Percentiles rank a stretch among this genome's conserved stretches.
Evolutionary conservation across 1,284 basidiomycete genomes (phyloP).

Genomic region (Leccinum fallax): DNA sequence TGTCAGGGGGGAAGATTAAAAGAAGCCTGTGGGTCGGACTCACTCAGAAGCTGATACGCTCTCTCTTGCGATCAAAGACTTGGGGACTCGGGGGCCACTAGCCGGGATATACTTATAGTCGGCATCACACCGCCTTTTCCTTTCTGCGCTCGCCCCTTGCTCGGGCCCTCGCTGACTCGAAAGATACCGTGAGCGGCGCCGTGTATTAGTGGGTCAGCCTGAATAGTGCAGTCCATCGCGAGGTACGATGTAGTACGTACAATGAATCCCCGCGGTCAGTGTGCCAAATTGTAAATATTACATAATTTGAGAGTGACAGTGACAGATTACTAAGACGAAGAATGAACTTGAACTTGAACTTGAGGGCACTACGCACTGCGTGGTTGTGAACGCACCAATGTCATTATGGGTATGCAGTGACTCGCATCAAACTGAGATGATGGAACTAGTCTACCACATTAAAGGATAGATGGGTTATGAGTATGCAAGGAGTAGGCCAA

Average conservation of each 20-base stretch:
- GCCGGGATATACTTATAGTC: neutral
- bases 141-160: neutral
- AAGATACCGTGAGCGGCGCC: neutral
- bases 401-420: neutral
- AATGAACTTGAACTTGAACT: too few relatives aligned
- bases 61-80: neutral
- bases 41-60: neutral
- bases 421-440: neutral
- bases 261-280: neutral
- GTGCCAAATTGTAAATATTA: too few relatives aligned
- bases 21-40: neutral
- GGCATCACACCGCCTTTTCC: neutral
- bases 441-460: neutral
- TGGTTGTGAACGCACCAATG: neutral
- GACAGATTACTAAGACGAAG: too few relatives aligned
- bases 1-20: too few relatives aligned
- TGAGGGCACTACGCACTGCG: neutral
- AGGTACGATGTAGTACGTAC: neutral
- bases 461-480: neutral
- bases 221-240: neutral
- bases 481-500: neutral
- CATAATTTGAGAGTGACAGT: too few relatives aligned
- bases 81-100: neutral
- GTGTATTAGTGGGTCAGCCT: neutral
- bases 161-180: neutral